Conservation (phyloP, 2,329 filamentous ascomycete species). For the Chrysoporthe cubensis region DNA sequence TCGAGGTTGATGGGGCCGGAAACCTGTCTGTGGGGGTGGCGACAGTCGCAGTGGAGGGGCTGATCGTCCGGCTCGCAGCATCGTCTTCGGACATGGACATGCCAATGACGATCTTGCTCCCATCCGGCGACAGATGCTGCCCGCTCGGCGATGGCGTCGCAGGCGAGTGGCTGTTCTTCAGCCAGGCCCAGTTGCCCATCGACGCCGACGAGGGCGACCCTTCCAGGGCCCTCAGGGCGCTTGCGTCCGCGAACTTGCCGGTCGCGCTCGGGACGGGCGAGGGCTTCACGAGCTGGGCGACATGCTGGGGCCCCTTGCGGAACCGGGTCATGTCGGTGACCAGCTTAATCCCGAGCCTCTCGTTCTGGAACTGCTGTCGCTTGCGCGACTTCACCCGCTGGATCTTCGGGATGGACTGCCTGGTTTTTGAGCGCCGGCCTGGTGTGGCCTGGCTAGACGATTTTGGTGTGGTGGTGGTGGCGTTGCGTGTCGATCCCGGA, state of each 20-base stretch:
- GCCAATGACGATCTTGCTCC: constrained; percentile 74
- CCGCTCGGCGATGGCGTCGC: constrained; percentile 6
- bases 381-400: constrained; percentile 60
- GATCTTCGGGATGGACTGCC: constrained; percentile 45
- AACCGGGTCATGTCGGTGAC: constrained; percentile 69
- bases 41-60: constrained; percentile 53
- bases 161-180: constrained; percentile 46
- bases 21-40: constrained; percentile 43
- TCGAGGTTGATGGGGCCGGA: constrained; percentile 30
- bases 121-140: constrained; percentile 66
- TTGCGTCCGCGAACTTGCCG: constrained; percentile 58
- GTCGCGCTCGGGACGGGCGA: constrained; percentile 25
- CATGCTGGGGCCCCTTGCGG: constrained; percentile 47
- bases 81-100: constrained; percentile 65
- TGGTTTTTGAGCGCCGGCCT: constrained; percentile 37
- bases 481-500: constrained; percentile 5
- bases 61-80: constrained; percentile 49
- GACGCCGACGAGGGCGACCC: constrained; percentile 57
- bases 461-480: constrained; percentile 15
- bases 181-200: constrained; percentile 62
- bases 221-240: constrained; percentile 62
- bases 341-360: constrained; percentile 66
- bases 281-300: constrained; percentile 36
- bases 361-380: constrained; percentile 64
- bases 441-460: constrained; percentile 1